These are phyloP conservation scores for Neonectria coccinea DNA, from an alignment of 2,329 filamentous ascomycete species.

Conservation along the genomic window DNA sequence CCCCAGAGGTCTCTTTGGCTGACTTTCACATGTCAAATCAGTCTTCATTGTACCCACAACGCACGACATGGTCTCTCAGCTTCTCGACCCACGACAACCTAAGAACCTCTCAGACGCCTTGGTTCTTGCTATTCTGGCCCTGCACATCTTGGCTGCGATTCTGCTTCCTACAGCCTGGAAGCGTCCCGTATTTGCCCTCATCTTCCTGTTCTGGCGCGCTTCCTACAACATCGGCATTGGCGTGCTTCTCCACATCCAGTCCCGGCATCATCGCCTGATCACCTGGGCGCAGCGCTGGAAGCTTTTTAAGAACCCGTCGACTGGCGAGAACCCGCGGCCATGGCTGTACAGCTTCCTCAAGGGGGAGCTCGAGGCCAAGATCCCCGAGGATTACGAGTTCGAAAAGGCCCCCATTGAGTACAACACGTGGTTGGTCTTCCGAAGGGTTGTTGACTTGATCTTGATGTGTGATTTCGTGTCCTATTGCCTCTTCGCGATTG, in stretches of 20 bases:
- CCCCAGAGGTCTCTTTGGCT: slow-evolving; percentile 31
- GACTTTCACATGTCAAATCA: slow-evolving; percentile 55
- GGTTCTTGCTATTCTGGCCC: slow-evolving; percentile 81
- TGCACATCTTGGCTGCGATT: slow-evolving; percentile 81
- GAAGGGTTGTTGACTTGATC: slow-evolving; percentile 94
- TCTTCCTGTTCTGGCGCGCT: slow-evolving; percentile 93
- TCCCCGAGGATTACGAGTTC: slow-evolving; percentile 92
- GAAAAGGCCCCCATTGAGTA: slow-evolving; percentile 95
- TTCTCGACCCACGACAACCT: slow-evolving; percentile 92
- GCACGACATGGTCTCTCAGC: slow-evolving; percentile 98
- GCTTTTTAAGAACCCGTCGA: slow-evolving; percentile 85
- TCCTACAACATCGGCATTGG: slow-evolving; percentile 96
- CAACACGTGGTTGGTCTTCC: slow-evolving; percentile 98
- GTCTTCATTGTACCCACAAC: slow-evolving; percentile 96
- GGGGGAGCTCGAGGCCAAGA: slow-evolving; percentile 92
- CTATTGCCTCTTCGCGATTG: slow-evolving; percentile 94
- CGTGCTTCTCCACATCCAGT: slow-evolving; percentile 88
- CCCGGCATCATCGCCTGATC: slow-evolving; percentile 86
- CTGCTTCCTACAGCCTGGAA: slow-evolving; percentile 76
- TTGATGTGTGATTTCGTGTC: slow-evolving; percentile 99
- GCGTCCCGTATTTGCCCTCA: slow-evolving; percentile 80
- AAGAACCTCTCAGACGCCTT: slow-evolving; percentile 91
- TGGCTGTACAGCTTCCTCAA: slow-evolving; percentile 87
- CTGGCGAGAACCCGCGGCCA: slow-evolving; percentile 85
- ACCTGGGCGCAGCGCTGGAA: slow-evolving; percentile 87